phyloP scores from a whole-genome alignment of 2,329 filamentous ascomycete species.

The Fusarium phyllophilum region DNA sequence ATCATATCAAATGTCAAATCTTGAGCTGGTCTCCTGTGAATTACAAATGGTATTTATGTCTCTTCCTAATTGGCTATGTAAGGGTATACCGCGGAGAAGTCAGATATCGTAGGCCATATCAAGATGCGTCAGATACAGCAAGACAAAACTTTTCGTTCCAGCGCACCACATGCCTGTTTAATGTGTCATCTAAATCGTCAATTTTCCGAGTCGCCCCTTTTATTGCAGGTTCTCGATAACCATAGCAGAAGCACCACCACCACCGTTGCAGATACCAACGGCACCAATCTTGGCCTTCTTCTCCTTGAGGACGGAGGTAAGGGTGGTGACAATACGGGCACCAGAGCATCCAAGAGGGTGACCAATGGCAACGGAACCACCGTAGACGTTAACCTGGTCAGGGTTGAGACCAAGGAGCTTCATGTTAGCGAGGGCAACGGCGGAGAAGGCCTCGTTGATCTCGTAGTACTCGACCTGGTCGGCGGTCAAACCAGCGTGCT shows the following conservation, averaged over 20 bases:
- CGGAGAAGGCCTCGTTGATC: conserved; percentile 99
- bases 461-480: conserved; percentile 91
- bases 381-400: conserved; percentile 94
- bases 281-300: conserved; percentile 94
- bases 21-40: conserved; percentile 10
- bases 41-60: conserved; percentile 32
- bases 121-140: conserved; percentile 23
- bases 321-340: conserved; percentile 90
- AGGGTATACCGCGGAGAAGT: conserved; percentile 30
- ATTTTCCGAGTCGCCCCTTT: conserved; percentile 37
- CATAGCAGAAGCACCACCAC: conserved; percentile 92
- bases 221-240: conserved; percentile 82
- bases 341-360: conserved; percentile 95
- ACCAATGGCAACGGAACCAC: conserved; percentile 93
- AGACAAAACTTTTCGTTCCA: conserved; percentile 37
- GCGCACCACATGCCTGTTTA: conserved; percentile 28
- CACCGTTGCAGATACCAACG: conserved; percentile 97
- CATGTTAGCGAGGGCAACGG: conserved; percentile 95
- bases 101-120: conserved; percentile 33
- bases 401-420: conserved; percentile 84
- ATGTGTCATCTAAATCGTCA: conserved; percentile 41
- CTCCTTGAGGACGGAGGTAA: conserved; percentile 87
- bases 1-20: neutral
- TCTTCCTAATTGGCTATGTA: conserved; percentile 30
- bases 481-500: conserved; percentile 86